Evolutionary conservation across 768 basidiomycete genomes (phyloP), one percentile per base, ranked within the genome.

Genomic region (Suillus discolor): DNA sequence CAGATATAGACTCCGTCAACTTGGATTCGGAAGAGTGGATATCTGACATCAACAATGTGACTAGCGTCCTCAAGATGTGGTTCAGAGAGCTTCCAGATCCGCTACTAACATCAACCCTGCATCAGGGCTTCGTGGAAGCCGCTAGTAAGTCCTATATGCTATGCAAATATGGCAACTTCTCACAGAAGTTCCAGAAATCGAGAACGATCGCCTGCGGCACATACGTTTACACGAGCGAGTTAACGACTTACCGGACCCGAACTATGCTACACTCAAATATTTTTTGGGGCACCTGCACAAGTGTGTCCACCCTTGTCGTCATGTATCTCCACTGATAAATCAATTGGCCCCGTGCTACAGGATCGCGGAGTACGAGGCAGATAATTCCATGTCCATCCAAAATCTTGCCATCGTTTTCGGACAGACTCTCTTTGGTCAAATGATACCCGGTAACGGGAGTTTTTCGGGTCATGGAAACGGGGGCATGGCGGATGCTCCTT

Each of bases 331-430:
- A 45, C 61, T 57, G 25, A 36, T 49, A n/a, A 57, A 39, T 63
- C 34, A 57, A 41, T 18, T 28, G 59, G 3, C 25, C 18, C 25
- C 45, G 63, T 39, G 16, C 15, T 45, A n/a, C 72, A 96, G 94
- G 74, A 88, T 97, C 65, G 86, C 85, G 53, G 84, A 89, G 71
- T 85, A 88, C 70, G 89, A 94, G 67, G 75, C 84, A 13, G 84
- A 88, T 53, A 99, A 98, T 77, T 89, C 92, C 44, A 98, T 99
- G 97, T 89, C 92, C 6, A 88, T 92, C 67, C 91, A 92, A 70
- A 99, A 99, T 77, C 80, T 99, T 34, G 89, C 94, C 6, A 97
- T 99, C 71, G 94, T 99, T 23, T 99, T 99, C 78, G 97, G 97
- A 4, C 97, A 96, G n/a, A 99, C 97, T 6, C 80, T 99, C 25